These are phyloP conservation scores for Salix purpurea DNA, from an alignment of 345 rosid species.

Conservation along the genomic window DNA sequence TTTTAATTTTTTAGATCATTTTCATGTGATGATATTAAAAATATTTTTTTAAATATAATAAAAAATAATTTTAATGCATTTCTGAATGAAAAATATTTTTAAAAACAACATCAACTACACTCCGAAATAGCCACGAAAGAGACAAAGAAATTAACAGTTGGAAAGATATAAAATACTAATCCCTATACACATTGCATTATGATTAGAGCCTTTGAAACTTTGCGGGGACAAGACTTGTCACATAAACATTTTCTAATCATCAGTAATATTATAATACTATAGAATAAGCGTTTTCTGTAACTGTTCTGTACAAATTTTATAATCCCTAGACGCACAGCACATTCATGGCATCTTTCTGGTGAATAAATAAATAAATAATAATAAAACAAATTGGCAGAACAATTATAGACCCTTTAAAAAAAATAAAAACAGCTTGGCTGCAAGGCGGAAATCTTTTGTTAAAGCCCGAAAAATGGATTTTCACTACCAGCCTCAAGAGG, in stretches of 20 bases:
- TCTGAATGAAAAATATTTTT: too few relatives aligned
- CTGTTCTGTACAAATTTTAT: conserved; percentile 5
- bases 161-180: conserved; percentile 4
- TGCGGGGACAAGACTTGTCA: conserved; percentile 35
- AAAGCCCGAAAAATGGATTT: conserved; percentile 32
- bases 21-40: too few relatives aligned
- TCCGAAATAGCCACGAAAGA: too few relatives aligned
- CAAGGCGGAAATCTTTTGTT: conserved; percentile 29
- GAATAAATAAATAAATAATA: conserved; percentile 15
- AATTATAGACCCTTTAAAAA: conserved; percentile 38
- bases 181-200: conserved; percentile 22
- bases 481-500: conserved; percentile 17
- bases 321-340: conserved; percentile 19
- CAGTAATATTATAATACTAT: not conserved
- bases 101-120: too few relatives aligned
- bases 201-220: conserved; percentile 31
- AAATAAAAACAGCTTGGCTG: conserved; percentile 20
- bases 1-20: too few relatives aligned
- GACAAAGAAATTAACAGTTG: too few relatives aligned
- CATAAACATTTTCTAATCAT: conserved; percentile 19
- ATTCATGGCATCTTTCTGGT: conserved; percentile 43
- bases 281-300: conserved; percentile 2
- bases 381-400: conserved; percentile 24
- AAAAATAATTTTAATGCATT: too few relatives aligned
- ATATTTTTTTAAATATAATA: too few relatives aligned